These are phyloP conservation scores for Phaeosphaeria sp. DNA, from an alignment of 2,329 filamentous ascomycete species.

Conservation along the genomic window DNA sequence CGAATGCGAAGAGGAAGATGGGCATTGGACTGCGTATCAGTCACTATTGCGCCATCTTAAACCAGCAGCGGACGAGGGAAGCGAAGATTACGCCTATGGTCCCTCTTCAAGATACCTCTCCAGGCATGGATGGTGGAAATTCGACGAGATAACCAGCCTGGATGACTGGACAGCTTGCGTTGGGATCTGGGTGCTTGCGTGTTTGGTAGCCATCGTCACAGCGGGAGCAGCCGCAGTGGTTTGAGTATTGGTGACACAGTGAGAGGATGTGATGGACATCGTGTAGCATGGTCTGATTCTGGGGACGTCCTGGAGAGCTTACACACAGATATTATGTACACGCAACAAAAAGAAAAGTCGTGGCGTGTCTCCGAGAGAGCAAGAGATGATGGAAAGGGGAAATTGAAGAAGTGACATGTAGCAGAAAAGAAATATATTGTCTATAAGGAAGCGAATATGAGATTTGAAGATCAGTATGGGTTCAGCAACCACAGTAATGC, in stretches of 20 bases:
- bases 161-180: not conserved
- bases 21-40: not conserved
- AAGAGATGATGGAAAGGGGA: too few relatives aligned
- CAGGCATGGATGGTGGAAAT: not conserved
- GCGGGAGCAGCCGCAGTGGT: not conserved
- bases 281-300: not conserved
- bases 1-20: not conserved
- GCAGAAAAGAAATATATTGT: too few relatives aligned
- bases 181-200: not conserved
- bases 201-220: not conserved
- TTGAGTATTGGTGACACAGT: constrained; percentile 2
- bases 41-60: not conserved
- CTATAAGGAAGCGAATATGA: too few relatives aligned
- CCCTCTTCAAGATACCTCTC: not conserved
- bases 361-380: too few relatives aligned
- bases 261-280: not conserved
- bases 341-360: too few relatives aligned
- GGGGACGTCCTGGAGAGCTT: too few relatives aligned
- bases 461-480: too few relatives aligned
- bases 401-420: too few relatives aligned
- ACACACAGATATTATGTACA: too few relatives aligned
- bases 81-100: not conserved
- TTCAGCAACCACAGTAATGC: too few relatives aligned
- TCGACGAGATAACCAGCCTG: not conserved
- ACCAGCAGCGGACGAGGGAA: not conserved